Evolutionary conservation across 140 eudicot genomes (phyloP).

Genomic region (Oenanthe javanica): DNA sequence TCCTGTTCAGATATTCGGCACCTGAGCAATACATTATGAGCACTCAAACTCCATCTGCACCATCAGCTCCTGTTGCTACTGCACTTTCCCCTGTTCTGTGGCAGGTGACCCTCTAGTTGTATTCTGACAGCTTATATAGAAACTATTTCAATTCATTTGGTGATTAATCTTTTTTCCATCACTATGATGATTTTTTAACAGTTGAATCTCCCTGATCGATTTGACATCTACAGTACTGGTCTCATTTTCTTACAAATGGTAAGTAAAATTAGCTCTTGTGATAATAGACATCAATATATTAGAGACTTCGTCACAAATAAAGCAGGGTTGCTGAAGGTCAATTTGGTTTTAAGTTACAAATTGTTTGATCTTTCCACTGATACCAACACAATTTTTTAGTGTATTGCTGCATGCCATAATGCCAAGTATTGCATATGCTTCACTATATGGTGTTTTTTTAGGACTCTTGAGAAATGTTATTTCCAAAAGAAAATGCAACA

Average conservation of each 20-base stretch:
- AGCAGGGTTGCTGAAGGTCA: not conserved
- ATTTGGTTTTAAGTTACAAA: not conserved
- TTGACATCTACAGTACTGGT: constrained; percentile 93
- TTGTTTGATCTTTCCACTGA: not conserved
- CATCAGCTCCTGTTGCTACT: constrained; percentile 94
- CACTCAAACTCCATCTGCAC: constrained; percentile 99
- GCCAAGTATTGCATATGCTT: not conserved
- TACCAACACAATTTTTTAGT: not conserved
- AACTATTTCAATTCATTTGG: not conserved
- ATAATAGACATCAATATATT: not conserved
- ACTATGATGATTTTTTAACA: constrained; percentile 26
- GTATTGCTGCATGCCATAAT: not conserved
- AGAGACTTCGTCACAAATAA: not conserved
- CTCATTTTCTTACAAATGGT: constrained; percentile 97
- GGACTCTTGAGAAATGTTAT: not conserved
- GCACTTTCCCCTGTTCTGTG: constrained; percentile 96
- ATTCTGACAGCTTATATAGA: not conserved
- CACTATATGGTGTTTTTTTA: not conserved
- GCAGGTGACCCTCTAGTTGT: constrained; percentile 53
- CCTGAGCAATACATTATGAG: constrained; percentile 99
- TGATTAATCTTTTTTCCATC: constrained; percentile 6
- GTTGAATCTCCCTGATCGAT: constrained; percentile 93
- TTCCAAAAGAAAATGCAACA: not conserved
- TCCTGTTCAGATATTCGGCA: constrained; percentile 66
- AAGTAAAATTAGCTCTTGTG: constrained; percentile 5